Percentiles rank a stretch among this genome's conserved stretches.
These are phyloP conservation scores for Aureobasidium sp. DNA, from an alignment of 2,329 filamentous ascomycete species.

Conservation along the genomic window DNA sequence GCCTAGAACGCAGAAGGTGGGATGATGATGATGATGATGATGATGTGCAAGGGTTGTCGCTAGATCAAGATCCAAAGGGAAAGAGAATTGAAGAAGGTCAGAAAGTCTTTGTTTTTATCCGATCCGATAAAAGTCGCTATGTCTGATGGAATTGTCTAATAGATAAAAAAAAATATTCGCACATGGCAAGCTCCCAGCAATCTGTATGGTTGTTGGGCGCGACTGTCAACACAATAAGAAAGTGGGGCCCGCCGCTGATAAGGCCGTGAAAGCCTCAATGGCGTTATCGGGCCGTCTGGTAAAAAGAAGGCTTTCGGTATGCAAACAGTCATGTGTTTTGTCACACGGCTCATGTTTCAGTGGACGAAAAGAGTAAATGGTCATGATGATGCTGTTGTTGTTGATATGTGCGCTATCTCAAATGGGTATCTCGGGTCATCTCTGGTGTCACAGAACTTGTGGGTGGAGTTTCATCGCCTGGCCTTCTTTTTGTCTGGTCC, in stretches of 20 bases:
- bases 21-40: too few relatives aligned
- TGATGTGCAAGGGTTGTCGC: too few relatives aligned
- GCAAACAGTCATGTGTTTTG: slow-evolving; percentile 7
- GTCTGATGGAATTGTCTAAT: neutral
- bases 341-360: neutral
- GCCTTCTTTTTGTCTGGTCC: slow-evolving; percentile 58
- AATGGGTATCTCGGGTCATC: slow-evolving; percentile 12
- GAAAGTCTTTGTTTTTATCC: too few relatives aligned
- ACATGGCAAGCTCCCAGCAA: slow-evolving; percentile 14
- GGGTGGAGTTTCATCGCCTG: slow-evolving; percentile 10
- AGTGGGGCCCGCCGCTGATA: slow-evolving; percentile 12
- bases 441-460: neutral
- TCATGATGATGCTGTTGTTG: neutral
- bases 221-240: slow-evolving; percentile 12
- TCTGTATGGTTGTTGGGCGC: slow-evolving; percentile 16
- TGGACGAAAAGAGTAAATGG: neutral
- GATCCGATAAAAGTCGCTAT: too few relatives aligned
- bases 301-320: neutral
- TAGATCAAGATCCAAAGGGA: too few relatives aligned
- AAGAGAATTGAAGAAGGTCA: too few relatives aligned
- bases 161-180: neutral
- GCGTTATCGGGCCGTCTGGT: slow-evolving; percentile 15
- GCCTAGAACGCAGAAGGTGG: too few relatives aligned
- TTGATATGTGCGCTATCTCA: neutral
- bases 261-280: slow-evolving; percentile 8